These are phyloP conservation scores for Bretziella fagacearum DNA, from an alignment of 2,329 filamentous ascomycete species.

Conservation along the genomic window DNA sequence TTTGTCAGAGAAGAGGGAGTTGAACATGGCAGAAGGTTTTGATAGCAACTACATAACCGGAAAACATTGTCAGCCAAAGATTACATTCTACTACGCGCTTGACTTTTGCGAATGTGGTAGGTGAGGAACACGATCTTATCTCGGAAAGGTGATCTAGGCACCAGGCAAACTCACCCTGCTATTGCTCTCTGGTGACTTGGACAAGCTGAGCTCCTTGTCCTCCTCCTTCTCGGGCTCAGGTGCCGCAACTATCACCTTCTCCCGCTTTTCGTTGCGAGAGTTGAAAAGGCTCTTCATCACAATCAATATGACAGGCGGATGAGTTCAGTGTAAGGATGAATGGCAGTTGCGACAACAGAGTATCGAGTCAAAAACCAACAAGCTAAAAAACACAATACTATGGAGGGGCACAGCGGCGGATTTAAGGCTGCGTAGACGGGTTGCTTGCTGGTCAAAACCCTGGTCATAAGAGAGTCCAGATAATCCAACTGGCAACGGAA, in stretches of 20 bases:
- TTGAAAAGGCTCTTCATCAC: constrained; percentile 12
- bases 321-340: background rate
- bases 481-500: background rate
- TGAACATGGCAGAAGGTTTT: constrained; percentile 8
- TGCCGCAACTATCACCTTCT: background rate
- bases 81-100: no score
- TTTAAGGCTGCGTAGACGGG: background rate
- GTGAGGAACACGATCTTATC: no score
- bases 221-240: background rate
- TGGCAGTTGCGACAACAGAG: background rate
- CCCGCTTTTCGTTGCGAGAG: constrained; percentile 10
- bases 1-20: constrained; percentile 6
- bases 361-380: background rate
- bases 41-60: constrained; percentile 6
- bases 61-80: no score
- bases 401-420: background rate
- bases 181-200: constrained; percentile 4
- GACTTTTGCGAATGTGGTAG: no score
- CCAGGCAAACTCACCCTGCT: no score
- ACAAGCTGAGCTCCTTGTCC: constrained; percentile 5
- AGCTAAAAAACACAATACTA: background rate
- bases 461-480: background rate
- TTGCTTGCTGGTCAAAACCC: background rate
- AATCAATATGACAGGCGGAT: no score
- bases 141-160: no score